Conservation (phyloP, 805 yeast species). For the Cyberlindnera samutprakarnensis region DNA sequence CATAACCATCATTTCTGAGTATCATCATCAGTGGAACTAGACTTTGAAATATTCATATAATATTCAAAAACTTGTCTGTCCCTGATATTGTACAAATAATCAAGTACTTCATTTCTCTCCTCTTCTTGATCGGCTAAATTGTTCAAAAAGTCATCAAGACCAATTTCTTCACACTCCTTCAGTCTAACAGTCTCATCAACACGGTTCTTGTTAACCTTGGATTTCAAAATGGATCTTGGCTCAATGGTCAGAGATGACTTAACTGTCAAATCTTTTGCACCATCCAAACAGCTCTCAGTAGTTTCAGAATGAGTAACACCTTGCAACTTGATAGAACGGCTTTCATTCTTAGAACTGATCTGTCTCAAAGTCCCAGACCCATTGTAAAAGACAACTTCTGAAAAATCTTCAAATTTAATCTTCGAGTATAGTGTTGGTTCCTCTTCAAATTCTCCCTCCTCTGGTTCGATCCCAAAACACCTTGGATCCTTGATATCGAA, state of each 20-base stretch:
- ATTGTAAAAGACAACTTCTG: slow-evolving; percentile 11
- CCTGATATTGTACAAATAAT: slow-evolving; percentile 3
- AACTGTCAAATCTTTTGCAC: too few species aligned
- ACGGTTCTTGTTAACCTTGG: slow-evolving; percentile 6
- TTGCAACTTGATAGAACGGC: too few species aligned
- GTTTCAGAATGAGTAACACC: neutral
- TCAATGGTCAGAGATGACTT: too few species aligned
- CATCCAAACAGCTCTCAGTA: neutral
- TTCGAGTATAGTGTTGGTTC: neutral
- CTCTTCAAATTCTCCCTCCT: too few species aligned
- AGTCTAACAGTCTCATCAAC: slow-evolving; percentile 6
- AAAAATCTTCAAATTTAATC: slow-evolving; percentile 5
- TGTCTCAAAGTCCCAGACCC: too few species aligned
- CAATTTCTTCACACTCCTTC: slow-evolving; percentile 3
- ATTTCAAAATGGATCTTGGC: slow-evolving; percentile 8
- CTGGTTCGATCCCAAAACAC: slow-evolving; percentile 5
- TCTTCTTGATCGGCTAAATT: slow-evolving; percentile 6
- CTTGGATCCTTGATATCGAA: slow-evolving; percentile 5
- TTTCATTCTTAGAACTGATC: too few species aligned
- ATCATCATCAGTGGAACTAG: too few species aligned
- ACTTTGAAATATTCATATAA: too few species aligned
- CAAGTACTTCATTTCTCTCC: slow-evolving; percentile 3
- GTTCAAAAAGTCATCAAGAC: slow-evolving; percentile 6
- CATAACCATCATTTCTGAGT: too few species aligned
- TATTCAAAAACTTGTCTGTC: too few species aligned